Evolutionary conservation across 2,329 filamentous ascomycete species (phyloP), one percentile per base, ranked within the genome.

Genomic region (Orbilia ellipsospora): DNA sequence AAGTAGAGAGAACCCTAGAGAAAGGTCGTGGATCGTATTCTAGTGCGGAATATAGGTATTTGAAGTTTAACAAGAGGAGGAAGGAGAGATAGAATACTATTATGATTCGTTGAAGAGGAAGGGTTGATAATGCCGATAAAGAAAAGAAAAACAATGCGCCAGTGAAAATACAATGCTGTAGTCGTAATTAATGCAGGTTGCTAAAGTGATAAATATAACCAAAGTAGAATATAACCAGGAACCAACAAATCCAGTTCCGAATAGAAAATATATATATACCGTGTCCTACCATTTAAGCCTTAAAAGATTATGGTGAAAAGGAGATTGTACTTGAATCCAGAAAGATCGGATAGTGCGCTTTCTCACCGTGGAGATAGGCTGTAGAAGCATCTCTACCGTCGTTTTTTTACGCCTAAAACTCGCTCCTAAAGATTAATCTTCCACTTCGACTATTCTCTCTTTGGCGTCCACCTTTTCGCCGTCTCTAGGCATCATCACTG

Each of bases 401-500:
- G 48, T 8, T 6, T 28, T 31, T 36, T 23, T 2, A 23, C 23
- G 23, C 23, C 23, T 4, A 23, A 23, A 23, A 23, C 23, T 23
- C 2, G 23, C 23, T 23, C 23, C 23, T n/a, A 8, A 26, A 6
- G 26, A 18, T 40, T 45, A 66, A 4, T 55, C 61, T 40, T 59
- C 64, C 8, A 74, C 20, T 18, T 74, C 56, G 6, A 65, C 52
- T 26, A 65, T 55, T 8, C 48, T 60, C 26, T 52, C 45, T 23
- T 69, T 59, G 13, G 59, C 15, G 16, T 75, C 60, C 12, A 15
- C 36, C 42, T 69, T 61, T 36, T 64, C 59, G 6, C 45, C 52
- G 4, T 63, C 52, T 23, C 54, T 51, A 6, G 72, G 72, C 54
- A 60, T 64, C 72, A 69, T 75, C 13, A 75, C 72, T 4, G 64